Evolutionary conservation across 1,284 basidiomycete species (phyloP).

Genomic region (Quambalaria eucalypti): DNA sequence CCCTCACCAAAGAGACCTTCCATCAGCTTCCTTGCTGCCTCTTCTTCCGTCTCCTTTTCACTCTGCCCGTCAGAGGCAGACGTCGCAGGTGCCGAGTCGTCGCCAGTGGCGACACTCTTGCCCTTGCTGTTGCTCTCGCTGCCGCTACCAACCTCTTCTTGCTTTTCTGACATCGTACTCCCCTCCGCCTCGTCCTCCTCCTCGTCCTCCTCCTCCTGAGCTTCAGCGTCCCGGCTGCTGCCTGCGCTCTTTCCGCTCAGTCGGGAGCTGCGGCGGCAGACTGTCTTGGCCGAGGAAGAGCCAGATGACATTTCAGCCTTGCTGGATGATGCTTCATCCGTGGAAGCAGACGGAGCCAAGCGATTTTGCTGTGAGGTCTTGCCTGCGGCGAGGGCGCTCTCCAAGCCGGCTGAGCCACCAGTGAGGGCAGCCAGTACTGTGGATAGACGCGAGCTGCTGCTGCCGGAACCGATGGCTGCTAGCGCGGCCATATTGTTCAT

Average conservation of each 20-base stretch:
- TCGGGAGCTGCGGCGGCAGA: slow-evolving; percentile 63
- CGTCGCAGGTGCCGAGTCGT: neutral
- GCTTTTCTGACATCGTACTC: neutral
- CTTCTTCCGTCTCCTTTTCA: slow-evolving; percentile 13
- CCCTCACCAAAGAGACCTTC: slow-evolving; percentile 28
- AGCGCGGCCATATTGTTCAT: slow-evolving; percentile 14
- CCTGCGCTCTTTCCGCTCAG: slow-evolving; percentile 63
- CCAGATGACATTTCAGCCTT: neutral
- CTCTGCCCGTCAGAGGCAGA: neutral
- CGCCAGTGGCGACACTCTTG: neutral
- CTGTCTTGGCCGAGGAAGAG: neutral
- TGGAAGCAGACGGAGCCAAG: slow-evolving; percentile 2
- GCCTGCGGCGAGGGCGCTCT: slow-evolving; percentile 9
- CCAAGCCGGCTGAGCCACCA: slow-evolving; percentile 51
- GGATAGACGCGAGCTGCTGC: slow-evolving; percentile 58
- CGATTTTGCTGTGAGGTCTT: neutral
- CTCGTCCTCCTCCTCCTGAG: slow-evolving; percentile 31
- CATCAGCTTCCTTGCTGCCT: slow-evolving; percentile 28
- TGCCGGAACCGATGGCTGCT: slow-evolving; percentile 14
- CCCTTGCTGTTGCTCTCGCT: slow-evolving; percentile 3
- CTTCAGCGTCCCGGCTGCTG: slow-evolving; percentile 27
- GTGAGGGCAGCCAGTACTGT: slow-evolving; percentile 84
- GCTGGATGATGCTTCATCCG: neutral
- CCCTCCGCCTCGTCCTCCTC: slow-evolving; percentile 13
- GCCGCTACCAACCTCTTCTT: neutral